These are phyloP conservation scores for Aciculosporium take DNA, from an alignment of 2,329 filamentous ascomycete species.

Conservation along the genomic window DNA sequence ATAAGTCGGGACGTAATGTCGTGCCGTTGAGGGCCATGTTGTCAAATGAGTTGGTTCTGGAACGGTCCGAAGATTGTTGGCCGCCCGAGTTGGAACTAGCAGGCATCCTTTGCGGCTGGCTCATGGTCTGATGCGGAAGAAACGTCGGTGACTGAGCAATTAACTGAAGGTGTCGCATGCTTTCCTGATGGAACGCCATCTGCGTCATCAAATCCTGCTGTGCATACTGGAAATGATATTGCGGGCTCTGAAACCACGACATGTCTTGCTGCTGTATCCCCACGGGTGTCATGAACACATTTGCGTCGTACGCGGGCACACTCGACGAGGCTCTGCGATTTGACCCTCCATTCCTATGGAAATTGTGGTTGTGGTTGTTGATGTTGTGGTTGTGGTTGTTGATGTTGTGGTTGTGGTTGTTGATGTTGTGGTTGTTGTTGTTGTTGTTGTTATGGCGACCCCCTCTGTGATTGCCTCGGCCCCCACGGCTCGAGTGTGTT, in stretches of 20 bases:
- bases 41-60: slow-evolving; percentile 50
- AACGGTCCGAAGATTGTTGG: slow-evolving; percentile 30
- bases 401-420: slow-evolving; percentile 23
- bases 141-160: slow-evolving; percentile 22
- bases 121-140: slow-evolving; percentile 21
- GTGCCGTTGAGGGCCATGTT: slow-evolving; percentile 43
- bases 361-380: slow-evolving; percentile 26
- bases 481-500: slow-evolving; percentile 34
- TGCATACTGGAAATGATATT: slow-evolving; percentile 26
- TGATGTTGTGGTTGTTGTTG: slow-evolving; percentile 26
- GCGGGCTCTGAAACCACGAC: slow-evolving; percentile 32
- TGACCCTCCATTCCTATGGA: slow-evolving; percentile 17
- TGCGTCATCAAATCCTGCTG: slow-evolving; percentile 27
- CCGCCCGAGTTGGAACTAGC: slow-evolving; percentile 12
- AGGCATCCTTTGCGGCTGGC: slow-evolving; percentile 19
- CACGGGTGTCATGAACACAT: slow-evolving; percentile 30
- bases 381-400: slow-evolving; percentile 26
- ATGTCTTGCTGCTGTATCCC: slow-evolving; percentile 32
- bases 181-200: slow-evolving; percentile 25
- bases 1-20: slow-evolving; percentile 40
- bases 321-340: slow-evolving; percentile 40
- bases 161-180: slow-evolving; percentile 21
- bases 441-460: slow-evolving; percentile 27
- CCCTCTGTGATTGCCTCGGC: slow-evolving; percentile 34
- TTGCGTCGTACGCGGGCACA: slow-evolving; percentile 34